Percentiles rank a stretch among this genome's conserved stretches.
Evolutionary conservation across 2,329 filamentous ascomycete species (phyloP).

Genomic region (Trichoderma koningiopsis): DNA sequence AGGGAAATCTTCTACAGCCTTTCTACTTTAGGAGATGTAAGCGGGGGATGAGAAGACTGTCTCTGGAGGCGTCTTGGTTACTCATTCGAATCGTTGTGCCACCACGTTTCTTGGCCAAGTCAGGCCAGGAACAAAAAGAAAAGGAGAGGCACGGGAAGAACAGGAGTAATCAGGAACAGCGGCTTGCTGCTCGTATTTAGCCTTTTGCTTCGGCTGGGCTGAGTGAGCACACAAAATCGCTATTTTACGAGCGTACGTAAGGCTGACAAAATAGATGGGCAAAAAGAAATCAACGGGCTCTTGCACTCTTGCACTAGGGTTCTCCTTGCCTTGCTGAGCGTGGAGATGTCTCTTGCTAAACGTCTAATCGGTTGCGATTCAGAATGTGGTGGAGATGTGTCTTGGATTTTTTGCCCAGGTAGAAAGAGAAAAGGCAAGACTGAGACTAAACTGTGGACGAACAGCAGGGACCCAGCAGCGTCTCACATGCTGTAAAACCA

Average conservation of each 20-base stretch:
- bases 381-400: neutral
- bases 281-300: neutral
- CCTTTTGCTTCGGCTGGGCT: conserved; percentile 15
- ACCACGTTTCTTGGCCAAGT: neutral
- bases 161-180: conserved; percentile 19
- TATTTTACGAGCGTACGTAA: conserved; percentile 20
- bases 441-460: neutral
- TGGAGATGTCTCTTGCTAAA: conserved; percentile 3
- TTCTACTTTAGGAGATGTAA: conserved; percentile 3
- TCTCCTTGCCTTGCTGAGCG: conserved; percentile 5
- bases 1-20: neutral
- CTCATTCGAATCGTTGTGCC: neutral
- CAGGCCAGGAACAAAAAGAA: conserved; percentile 18
- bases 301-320: conserved; percentile 1
- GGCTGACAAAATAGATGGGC: conserved; percentile 19
- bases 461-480: neutral
- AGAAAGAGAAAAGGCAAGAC: conserved; percentile 10
- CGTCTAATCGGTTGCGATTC: conserved; percentile 2
- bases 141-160: conserved; percentile 5
- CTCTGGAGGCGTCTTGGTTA: neutral
- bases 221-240: conserved; percentile 19
- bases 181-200: conserved; percentile 21
- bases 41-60: neutral
- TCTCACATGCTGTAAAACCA: conserved; percentile 20
- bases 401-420: neutral